Percentiles rank a stretch among this genome's conserved stretches.
Conservation (phyloP, 345 rosid species). For the Syzygium aqueum region DNA sequence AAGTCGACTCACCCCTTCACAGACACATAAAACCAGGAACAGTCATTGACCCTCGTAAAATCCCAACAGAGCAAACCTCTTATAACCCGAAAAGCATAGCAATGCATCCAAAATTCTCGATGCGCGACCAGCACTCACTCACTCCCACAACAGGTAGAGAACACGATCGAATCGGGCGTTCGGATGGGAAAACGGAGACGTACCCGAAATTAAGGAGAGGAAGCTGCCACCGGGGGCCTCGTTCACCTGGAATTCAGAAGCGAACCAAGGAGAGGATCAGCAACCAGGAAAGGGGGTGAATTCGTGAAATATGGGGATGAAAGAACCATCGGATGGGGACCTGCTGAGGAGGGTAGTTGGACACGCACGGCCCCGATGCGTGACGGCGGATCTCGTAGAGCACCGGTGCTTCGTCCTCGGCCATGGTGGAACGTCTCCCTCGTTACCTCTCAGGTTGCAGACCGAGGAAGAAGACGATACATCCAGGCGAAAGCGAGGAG, state of each 20-base stretch:
- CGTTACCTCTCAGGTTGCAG: background rate
- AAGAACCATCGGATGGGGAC: conserved; percentile 8
- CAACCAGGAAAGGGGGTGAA: background rate
- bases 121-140: no score
- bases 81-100: background rate
- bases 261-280: background rate
- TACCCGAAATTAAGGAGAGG: conserved; percentile 38
- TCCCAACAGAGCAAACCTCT: background rate
- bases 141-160: background rate
- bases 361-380: conserved; percentile 45
- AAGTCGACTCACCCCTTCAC: conserved; percentile 49
- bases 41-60: background rate
- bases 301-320: background rate
- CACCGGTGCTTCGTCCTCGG: conserved; percentile 2
- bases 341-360: conserved; percentile 79
- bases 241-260: conserved; percentile 28
- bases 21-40: background rate
- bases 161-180: conserved; percentile 7
- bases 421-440: background rate
- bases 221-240: conserved; percentile 39
- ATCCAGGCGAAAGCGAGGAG: background rate
- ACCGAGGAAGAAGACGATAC: background rate
- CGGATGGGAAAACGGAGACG: conserved; percentile 6
- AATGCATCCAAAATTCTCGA: background rate
- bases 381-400: conserved; percentile 66